phyloP scores from a whole-genome alignment of 495 filamentous ascomycete genomes.

The Lophiostoma macrostomum region DNA sequence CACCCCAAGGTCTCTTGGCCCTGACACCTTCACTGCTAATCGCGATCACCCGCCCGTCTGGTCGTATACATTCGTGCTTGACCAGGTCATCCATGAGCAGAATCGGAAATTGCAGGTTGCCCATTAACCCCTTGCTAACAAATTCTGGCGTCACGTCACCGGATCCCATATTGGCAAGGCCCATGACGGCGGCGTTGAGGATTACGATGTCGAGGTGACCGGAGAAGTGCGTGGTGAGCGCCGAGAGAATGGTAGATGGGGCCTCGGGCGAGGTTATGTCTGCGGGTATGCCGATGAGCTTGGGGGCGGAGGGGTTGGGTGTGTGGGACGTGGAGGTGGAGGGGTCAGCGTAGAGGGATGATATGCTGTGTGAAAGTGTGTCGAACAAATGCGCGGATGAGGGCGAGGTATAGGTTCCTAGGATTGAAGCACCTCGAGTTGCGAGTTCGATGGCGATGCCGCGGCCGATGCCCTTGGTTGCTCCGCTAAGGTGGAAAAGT shows the following conservation, averaged over 20 bases:
- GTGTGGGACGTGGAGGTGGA: neutral
- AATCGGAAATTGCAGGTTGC: slow-evolving; percentile 29
- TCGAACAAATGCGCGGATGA: slow-evolving; percentile 26
- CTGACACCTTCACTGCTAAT: slow-evolving; percentile 28
- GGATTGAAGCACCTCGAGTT: slow-evolving; percentile 24
- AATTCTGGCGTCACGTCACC: slow-evolving; percentile 15
- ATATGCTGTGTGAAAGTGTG: slow-evolving; percentile 17
- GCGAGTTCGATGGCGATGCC: slow-evolving; percentile 31
- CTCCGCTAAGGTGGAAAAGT: slow-evolving; percentile 19
- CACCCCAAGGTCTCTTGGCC: slow-evolving; percentile 19
- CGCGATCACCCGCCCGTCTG: slow-evolving; percentile 23
- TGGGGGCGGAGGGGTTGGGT: neutral
- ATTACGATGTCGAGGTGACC: slow-evolving; percentile 32
- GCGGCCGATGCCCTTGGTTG: slow-evolving; percentile 35
- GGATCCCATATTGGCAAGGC: slow-evolving; percentile 20
- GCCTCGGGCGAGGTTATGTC: slow-evolving; percentile 18
- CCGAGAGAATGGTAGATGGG: neutral
- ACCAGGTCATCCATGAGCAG: slow-evolving; percentile 31
- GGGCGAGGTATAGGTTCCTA: slow-evolving; percentile 28
- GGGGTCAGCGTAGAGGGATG: slow-evolving; percentile 16
- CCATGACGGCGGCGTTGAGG: slow-evolving; percentile 32
- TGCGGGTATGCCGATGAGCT: slow-evolving; percentile 27
- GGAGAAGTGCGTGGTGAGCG: slow-evolving; percentile 17
- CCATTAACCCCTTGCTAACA: slow-evolving; percentile 14
- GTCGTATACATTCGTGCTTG: slow-evolving; percentile 4